Conservation (phyloP, 768 basidiomycete genomes). For the Mycena belliarum region DNA sequence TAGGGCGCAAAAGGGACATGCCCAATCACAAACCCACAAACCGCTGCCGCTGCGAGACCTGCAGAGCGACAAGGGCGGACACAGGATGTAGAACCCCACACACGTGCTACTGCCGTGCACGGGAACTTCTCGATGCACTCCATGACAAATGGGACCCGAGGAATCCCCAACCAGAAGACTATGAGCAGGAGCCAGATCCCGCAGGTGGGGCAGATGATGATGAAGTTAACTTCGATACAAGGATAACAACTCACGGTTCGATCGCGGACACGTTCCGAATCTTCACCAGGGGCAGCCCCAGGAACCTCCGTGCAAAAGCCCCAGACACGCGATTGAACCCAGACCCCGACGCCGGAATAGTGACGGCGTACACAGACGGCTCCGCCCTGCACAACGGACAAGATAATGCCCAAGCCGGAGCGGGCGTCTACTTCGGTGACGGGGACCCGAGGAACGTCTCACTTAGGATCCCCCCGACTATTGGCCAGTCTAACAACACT, state of each 20-base stretch:
- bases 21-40: neutral
- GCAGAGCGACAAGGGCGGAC: neutral
- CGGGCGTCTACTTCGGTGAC: no score
- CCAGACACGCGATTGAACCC: neutral
- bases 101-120: neutral
- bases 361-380: neutral
- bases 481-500: neutral
- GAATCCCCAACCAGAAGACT: slow-evolving; percentile 1
- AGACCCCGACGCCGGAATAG: neutral
- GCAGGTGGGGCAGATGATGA: neutral
- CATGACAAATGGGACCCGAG: neutral
- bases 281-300: neutral
- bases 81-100: neutral
- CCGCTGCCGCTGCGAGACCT: neutral
- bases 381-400: neutral
- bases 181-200: neutral
- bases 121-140: no score
- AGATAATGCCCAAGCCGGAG: neutral
- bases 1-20: neutral
- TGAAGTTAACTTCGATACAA: neutral
- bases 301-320: neutral
- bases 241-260: neutral
- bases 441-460: neutral
- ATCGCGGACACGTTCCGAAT: neutral
- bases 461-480: no score